These are phyloP conservation scores for Diospyros lotus DNA, from an alignment of 148 eudicot species.

Conservation along the genomic window DNA sequence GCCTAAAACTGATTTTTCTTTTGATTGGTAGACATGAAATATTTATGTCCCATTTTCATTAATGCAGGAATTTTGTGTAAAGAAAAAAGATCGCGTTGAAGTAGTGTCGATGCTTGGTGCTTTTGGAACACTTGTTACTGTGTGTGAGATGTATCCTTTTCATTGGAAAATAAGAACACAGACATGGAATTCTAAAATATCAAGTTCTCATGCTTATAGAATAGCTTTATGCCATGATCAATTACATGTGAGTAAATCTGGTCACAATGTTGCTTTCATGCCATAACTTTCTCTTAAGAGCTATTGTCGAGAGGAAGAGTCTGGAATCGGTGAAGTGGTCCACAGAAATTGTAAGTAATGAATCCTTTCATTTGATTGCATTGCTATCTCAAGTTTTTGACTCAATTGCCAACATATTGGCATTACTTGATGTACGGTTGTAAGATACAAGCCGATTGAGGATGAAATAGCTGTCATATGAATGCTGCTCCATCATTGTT, in stretches of 20 bases:
- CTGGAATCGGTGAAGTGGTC: conserved; percentile 71
- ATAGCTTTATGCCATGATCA: background rate
- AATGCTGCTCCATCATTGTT: background rate
- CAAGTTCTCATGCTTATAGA: background rate
- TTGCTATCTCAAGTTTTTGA: conserved; percentile 1
- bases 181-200: background rate
- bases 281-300: conserved; percentile 46
- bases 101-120: conserved; percentile 72
- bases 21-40: background rate
- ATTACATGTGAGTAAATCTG: background rate
- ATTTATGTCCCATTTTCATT: conserved; percentile 3
- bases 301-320: conserved; percentile 52
- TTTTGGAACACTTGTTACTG: conserved; percentile 66
- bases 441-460: background rate
- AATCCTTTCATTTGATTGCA: background rate
- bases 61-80: conserved; percentile 76
- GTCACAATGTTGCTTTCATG: conserved; percentile 14
- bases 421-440: background rate
- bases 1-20: background rate
- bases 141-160: conserved; percentile 79
- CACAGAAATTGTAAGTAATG: conserved; percentile 53
- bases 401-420: background rate
- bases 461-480: background rate
- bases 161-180: background rate
- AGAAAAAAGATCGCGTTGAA: conserved; percentile 68